Percentiles rank a stretch among this genome's conserved stretches.
Evolutionary conservation across 2,329 filamentous ascomycete species (phyloP).

Genomic region (Malbranchea zuffiana): DNA sequence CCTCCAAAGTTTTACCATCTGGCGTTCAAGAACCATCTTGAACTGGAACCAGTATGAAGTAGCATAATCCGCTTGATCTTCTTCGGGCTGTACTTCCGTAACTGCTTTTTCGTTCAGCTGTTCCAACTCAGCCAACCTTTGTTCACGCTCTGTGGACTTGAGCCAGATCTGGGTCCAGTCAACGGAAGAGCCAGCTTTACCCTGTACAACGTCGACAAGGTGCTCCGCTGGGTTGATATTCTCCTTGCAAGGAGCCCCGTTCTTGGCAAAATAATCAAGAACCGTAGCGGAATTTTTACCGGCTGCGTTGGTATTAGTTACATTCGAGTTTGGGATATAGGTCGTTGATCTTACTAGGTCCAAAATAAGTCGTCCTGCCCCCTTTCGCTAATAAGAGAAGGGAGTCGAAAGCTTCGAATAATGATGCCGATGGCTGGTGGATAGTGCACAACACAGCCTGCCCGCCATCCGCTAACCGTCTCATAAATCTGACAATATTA

Average conservation of each 20-base stretch:
- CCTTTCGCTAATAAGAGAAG: conserved; percentile 54
- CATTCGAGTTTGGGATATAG: too few relatives aligned
- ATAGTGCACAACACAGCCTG: conserved; percentile 95
- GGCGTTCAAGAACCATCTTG: too few relatives aligned
- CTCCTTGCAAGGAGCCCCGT: conserved; percentile 49
- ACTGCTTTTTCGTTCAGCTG: conserved; percentile 42
- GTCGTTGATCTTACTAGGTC: too few relatives aligned
- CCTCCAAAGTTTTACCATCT: conserved; percentile 26
- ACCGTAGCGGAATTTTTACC: conserved; percentile 48
- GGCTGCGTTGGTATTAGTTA: too few relatives aligned
- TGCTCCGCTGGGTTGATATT: conserved; percentile 65
- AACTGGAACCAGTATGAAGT: too few relatives aligned
- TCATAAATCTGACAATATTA: conserved; percentile 76
- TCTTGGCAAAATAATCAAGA: conserved; percentile 52
- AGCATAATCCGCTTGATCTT: conserved; percentile 29
- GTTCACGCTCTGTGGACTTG: conserved; percentile 41
- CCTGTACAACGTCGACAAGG: conserved; percentile 55
- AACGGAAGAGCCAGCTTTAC: too few relatives aligned
- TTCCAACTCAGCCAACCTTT: conserved; percentile 52
- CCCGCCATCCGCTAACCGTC: conserved; percentile 78
- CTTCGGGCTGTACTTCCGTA: conserved; percentile 8
- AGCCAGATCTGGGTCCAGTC: conserved; percentile 46
- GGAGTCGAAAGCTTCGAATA: conserved; percentile 73
- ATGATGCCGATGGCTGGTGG: conserved; percentile 84
- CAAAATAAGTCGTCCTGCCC: conserved; percentile 58